Conservation (phyloP, 2,329 filamentous ascomycete genomes). For the Diplodia sapinea region DNA sequence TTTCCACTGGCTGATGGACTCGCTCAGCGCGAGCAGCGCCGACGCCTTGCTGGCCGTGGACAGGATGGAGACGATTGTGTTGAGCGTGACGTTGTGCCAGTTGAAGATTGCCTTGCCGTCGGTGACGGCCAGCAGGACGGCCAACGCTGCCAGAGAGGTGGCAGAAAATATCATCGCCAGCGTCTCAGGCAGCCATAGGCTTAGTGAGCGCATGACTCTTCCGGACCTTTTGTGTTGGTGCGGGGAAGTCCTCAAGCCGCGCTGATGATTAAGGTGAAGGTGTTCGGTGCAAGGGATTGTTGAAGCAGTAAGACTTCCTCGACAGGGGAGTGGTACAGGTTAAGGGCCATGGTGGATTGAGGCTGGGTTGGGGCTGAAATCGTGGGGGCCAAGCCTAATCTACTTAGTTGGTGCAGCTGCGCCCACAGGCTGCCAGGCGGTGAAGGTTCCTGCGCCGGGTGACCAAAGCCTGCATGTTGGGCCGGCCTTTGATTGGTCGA, state of each 20-base stretch:
- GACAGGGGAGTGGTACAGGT: not conserved
- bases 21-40: constrained; percentile 24
- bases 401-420: not conserved
- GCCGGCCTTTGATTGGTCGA: not conserved
- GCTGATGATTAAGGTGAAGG: not conserved
- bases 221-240: not conserved
- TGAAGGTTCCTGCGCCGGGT: not conserved
- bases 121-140: not conserved
- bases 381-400: not conserved
- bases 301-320: no score
- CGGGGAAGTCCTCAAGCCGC: not conserved
- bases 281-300: no score
- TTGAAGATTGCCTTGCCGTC: constrained; percentile 9
- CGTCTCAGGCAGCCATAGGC: not conserved
- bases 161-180: not conserved
- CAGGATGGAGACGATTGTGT: constrained; percentile 33
- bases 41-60: constrained; percentile 30
- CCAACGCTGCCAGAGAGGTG: constrained; percentile 1
- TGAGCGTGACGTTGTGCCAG: constrained; percentile 32
- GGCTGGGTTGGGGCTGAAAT: not conserved
- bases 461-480: not conserved
- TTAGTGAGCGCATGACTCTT: not conserved
- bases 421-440: not conserved
- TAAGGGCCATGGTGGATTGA: not conserved
- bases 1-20: constrained; percentile 31